Percentiles rank a stretch among this genome's conserved stretches.
phyloP scores from a whole-genome alignment of 2,329 filamentous ascomycete species.

The Epichloe uncinata region DNA sequence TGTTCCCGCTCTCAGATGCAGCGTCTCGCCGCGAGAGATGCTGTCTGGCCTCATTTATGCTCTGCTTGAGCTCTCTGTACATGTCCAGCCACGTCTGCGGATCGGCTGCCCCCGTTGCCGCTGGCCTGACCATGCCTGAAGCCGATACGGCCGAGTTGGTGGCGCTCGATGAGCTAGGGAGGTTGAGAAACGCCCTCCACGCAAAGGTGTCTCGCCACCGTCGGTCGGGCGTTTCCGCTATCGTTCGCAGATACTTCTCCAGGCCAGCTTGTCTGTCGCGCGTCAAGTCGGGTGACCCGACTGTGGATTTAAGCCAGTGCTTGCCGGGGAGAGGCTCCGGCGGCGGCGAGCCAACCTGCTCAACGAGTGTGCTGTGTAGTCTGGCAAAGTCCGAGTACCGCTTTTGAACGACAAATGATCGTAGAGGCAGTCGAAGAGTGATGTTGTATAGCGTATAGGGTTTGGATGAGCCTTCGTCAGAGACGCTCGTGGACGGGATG shows the following conservation, averaged over 20 bases:
- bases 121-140: slow-evolving; percentile 27
- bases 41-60: slow-evolving; percentile 50
- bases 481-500: slow-evolving; percentile 51
- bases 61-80: slow-evolving; percentile 58
- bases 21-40: slow-evolving; percentile 55
- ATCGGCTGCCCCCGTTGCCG: slow-evolving; percentile 33
- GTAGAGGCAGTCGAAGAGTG: slow-evolving; percentile 60
- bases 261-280: slow-evolving; percentile 55
- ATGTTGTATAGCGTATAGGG: slow-evolving; percentile 70
- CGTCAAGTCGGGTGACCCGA: slow-evolving; percentile 54
- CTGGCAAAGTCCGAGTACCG: slow-evolving; percentile 68
- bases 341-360: slow-evolving; percentile 47
- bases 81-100: slow-evolving; percentile 65
- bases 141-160: slow-evolving; percentile 35
- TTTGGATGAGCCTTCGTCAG: slow-evolving; percentile 39
- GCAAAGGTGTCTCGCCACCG: slow-evolving; percentile 61
- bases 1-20: slow-evolving; percentile 25
- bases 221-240: slow-evolving; percentile 60
- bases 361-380: slow-evolving; percentile 50
- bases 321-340: slow-evolving; percentile 58
- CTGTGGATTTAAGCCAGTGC: slow-evolving; percentile 63
- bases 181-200: slow-evolving; percentile 62
- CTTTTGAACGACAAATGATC: slow-evolving; percentile 63
- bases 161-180: slow-evolving; percentile 39
- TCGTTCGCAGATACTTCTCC: slow-evolving; percentile 57